These are phyloP conservation scores for Lipomyces yamadae DNA, from an alignment of 805 yeast genomes.

Conservation along the genomic window DNA sequence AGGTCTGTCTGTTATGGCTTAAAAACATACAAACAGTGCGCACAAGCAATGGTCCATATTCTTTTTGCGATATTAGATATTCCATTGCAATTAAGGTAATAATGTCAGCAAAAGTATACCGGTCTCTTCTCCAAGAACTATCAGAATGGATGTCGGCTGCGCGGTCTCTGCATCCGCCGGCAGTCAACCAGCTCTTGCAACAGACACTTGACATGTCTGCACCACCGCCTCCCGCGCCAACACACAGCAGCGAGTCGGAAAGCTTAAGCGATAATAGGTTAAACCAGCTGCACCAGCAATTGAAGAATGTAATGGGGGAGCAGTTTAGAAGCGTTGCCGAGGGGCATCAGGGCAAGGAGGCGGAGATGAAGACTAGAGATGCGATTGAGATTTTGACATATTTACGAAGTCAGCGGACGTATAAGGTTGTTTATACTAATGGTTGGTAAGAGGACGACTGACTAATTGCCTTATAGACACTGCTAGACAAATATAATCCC, in stretches of 20 bases:
- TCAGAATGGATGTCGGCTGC: slow-evolving; percentile 32
- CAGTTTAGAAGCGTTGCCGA: slow-evolving; percentile 13
- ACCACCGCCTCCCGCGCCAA: slow-evolving; percentile 30
- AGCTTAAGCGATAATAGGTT: slow-evolving; percentile 13
- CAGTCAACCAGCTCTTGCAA: slow-evolving; percentile 22
- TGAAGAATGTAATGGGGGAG: slow-evolving; percentile 14
- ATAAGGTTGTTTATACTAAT: slow-evolving; percentile 54
- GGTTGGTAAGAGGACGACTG: background rate
- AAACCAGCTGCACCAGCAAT: slow-evolving; percentile 17
- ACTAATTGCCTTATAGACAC: slow-evolving; percentile 34
- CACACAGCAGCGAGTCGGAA: background rate
- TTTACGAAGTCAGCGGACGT: slow-evolving; percentile 72
- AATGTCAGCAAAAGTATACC: slow-evolving; percentile 27
- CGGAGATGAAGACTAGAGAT: slow-evolving; percentile 22
- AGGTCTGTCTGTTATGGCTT: background rate
- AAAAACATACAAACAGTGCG: background rate
- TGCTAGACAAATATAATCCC: slow-evolving; percentile 85
- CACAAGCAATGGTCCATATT: background rate
- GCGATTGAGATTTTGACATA: slow-evolving; percentile 65
- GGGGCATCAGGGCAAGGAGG: slow-evolving; percentile 1
- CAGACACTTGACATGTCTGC: slow-evolving; percentile 33
- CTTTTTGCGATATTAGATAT: background rate
- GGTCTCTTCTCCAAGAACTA: slow-evolving; percentile 23
- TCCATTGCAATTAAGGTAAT: background rate
- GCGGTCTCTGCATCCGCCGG: slow-evolving; percentile 18